A percentile compares a stretch with the other conserved stretches of the same genome.
These are phyloP conservation scores for Paramecium pentaurelia DNA, from an alignment of 73 alveolate genomes.

Conservation along the genomic window DNA sequence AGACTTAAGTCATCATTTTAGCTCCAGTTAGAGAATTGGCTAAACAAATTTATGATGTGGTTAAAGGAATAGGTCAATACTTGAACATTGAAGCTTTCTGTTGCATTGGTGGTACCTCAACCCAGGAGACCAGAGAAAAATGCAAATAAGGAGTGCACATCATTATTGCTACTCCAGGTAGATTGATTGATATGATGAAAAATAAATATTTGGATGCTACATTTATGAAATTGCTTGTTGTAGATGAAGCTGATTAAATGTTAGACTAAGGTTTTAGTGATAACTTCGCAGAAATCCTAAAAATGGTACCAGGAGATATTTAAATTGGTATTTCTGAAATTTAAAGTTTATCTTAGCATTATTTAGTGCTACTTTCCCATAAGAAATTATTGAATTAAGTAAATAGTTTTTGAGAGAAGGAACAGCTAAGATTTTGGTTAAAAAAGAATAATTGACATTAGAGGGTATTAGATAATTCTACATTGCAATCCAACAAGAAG, in stretches of 20 bases:
- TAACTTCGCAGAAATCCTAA: slow-evolving; percentile 91
- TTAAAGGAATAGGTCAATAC: slow-evolving; percentile 79
- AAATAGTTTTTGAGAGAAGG: slow-evolving; percentile 79
- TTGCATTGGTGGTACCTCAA: slow-evolving; percentile 93
- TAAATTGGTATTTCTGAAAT: slow-evolving; percentile 49
- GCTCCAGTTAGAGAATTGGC: slow-evolving; percentile 99
- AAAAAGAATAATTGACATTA: slow-evolving; percentile 81
- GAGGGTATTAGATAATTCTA: slow-evolving; percentile 94
- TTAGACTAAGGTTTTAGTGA: slow-evolving; percentile 96
- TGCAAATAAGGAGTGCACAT: slow-evolving; percentile 87
- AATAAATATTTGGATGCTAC: slow-evolving; percentile 80
- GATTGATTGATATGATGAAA: slow-evolving; percentile 91
- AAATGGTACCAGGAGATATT: slow-evolving; percentile 82
- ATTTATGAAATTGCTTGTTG: slow-evolving; percentile 77
- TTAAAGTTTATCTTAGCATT: slow-evolving; percentile 47
- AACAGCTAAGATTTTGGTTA: slow-evolving; percentile 81
- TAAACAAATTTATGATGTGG: slow-evolving; percentile 75
- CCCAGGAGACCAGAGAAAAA: slow-evolving; percentile 84
- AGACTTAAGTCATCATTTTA: slow-evolving; percentile 95
- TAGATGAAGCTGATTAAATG: slow-evolving; percentile 99
- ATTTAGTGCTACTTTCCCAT: slow-evolving; percentile 91
- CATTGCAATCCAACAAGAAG: slow-evolving; percentile 88
- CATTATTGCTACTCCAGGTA: slow-evolving; percentile 95
- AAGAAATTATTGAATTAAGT: slow-evolving; percentile 80
- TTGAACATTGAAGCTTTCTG: slow-evolving; percentile 83